Conservation (phyloP, 179 eudicot species). For the Carnegiea gigantea region DNA sequence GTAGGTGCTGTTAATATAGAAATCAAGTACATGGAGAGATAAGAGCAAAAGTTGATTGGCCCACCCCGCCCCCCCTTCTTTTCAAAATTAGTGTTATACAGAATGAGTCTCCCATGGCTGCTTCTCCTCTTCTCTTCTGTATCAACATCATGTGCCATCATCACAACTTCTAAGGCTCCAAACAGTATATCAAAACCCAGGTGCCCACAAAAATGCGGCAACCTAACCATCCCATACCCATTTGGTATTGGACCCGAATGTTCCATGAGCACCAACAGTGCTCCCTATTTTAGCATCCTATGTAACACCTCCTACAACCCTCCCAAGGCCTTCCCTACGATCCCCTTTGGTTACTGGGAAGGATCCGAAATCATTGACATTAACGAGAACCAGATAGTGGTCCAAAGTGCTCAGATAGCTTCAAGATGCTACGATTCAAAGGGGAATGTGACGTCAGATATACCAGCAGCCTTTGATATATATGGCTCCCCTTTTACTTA, state of each 20-base stretch:
- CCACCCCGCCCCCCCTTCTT: neutral
- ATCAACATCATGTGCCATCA: neutral
- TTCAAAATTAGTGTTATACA: neutral
- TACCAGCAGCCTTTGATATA: neutral
- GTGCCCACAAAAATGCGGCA: constrained; percentile 5
- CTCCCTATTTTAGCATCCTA: constrained; percentile 15
- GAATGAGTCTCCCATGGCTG: neutral
- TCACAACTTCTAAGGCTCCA: neutral
- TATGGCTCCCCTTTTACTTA: constrained; percentile 26
- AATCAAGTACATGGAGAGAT: neutral
- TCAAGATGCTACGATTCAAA: constrained; percentile 22
- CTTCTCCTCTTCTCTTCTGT: neutral
- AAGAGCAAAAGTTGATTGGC: neutral
- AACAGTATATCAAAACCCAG: neutral
- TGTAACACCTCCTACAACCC: constrained; percentile 28
- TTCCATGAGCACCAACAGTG: neutral
- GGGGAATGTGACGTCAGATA: constrained; percentile 5
- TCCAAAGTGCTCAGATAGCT: constrained; percentile 24
- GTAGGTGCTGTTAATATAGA: neutral
- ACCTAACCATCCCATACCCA: constrained; percentile 22
- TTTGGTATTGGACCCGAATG: constrained; percentile 26
- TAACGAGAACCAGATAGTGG: constrained; percentile 28
- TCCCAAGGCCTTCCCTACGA: constrained; percentile 17
- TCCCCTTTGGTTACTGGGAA: neutral
- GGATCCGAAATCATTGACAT: constrained; percentile 28